Evolutionary conservation across 2,329 filamentous ascomycete species (phyloP), one percentile per base, ranked within the genome.

Genomic region (Ceratocystis colombiana): DNA sequence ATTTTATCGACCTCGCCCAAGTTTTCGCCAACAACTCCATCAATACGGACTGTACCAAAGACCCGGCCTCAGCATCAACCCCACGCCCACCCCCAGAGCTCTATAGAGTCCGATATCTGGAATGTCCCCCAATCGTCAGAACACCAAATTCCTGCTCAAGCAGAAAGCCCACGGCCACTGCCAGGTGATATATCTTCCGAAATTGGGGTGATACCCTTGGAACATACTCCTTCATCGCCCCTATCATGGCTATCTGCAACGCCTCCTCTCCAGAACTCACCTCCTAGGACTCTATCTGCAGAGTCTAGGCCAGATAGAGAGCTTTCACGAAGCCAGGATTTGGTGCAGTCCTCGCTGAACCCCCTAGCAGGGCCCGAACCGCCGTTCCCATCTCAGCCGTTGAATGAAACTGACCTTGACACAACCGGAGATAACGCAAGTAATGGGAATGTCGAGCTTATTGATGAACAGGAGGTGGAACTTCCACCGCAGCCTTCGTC

Each of bases 71-170:
- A 44, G 33, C 8, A 2, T 41, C 44, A 53, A n/a, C 20, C 20
- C 20, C 48, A 22, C 28, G 10, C 28, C 25, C 25, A 61, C 25
- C 53, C 28, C 10, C 61, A 25, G 20, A 28, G 33, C 41, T 63
- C 65, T n/a, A 55, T 65, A 30, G 44, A 48, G 61, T 44, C 59
- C 12, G 22, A 64, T 61, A 45, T 68, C 20, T 68, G 64, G 64
- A 65, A 68, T 22, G 64, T 68, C 37, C 67, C 64, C 22, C 53
- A 50, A 41, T 68, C 66, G 1, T 65, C 66, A 25, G 45, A 61
- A 30, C 6, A 25, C 25, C 45, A 2, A 12, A 48, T 22, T 8
- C 30, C 41, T 3, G 44, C n/a, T 17, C 15, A 15, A 30, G 10
- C n/a, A 55, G 20, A 15, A 28, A 25, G n/a, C 28, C 5, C n/a